phyloP scores from a whole-genome alignment of 495 filamentous ascomycete species.

The Filosporella fistucella region DNA sequence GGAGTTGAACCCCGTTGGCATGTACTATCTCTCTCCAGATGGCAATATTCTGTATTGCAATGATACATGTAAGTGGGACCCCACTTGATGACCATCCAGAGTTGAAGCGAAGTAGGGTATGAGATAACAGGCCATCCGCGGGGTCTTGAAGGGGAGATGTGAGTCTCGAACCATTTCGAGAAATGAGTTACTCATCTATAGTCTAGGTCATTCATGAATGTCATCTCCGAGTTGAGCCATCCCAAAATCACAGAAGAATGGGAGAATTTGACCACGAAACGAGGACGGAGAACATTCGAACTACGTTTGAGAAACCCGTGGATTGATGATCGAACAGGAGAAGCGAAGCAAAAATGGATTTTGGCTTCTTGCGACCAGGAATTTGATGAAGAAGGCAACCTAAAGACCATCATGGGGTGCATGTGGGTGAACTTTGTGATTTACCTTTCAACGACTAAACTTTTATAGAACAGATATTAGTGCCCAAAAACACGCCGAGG shows the following conservation, averaged over 20 bases:
- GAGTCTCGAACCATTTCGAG: too few relatives aligned
- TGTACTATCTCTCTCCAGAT: conserved; percentile 17
- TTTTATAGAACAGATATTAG: conserved; percentile 18
- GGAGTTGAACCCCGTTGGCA: conserved; percentile 18
- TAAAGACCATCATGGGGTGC: conserved; percentile 22
- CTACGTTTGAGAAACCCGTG: conserved; percentile 18
- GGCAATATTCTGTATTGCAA: conserved; percentile 22
- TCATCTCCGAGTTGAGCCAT: conserved; percentile 16
- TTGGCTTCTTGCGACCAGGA: conserved; percentile 20
- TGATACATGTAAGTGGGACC: conserved; percentile 17
- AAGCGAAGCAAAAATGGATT: conserved; percentile 19
- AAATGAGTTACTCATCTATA: too few relatives aligned
- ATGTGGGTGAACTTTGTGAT: conserved; percentile 5
- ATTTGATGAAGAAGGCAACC: conserved; percentile 16
- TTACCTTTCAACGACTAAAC: neutral
- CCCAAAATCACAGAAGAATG: conserved; percentile 14
- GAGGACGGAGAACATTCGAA: conserved; percentile 11
- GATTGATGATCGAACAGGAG: conserved; percentile 15
- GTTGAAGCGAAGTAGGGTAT: conserved; percentile 9
- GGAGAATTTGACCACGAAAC: conserved; percentile 11
- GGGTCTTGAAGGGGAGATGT: conserved; percentile 20
- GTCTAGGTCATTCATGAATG: conserved; percentile 23
- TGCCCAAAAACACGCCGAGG: conserved; percentile 15
- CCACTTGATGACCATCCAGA: neutral
- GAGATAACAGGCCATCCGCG: conserved; percentile 23